phyloP scores from a whole-genome alignment of 148 eudicot genomes.

The Persicaria maculosa region DNA sequence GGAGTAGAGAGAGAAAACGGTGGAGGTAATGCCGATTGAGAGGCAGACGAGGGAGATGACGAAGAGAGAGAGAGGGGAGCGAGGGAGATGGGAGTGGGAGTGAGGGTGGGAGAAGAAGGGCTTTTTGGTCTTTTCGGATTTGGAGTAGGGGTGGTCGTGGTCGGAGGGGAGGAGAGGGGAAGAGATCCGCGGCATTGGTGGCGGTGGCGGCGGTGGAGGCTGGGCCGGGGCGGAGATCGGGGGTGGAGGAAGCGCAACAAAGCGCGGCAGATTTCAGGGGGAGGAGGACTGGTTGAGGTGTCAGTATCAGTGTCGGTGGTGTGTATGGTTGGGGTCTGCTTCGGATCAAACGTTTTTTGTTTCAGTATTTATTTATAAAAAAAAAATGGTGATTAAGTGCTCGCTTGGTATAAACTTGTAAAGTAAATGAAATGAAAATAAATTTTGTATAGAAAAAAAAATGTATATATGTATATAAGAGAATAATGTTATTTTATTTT shows the following conservation, averaged over 20 bases:
- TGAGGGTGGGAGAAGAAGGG: conserved; percentile 19
- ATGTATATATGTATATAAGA: too few relatives aligned
- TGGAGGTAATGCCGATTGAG: conserved; percentile 38
- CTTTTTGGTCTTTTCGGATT: conserved; percentile 47
- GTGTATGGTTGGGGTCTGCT: background rate
- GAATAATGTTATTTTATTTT: too few relatives aligned
- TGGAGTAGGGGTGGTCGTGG: conserved; percentile 36
- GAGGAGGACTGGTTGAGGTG: background rate
- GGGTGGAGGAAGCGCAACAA: background rate
- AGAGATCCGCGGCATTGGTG: conserved; percentile 20
- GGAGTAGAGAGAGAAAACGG: conserved; percentile 43
- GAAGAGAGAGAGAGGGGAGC: conserved; percentile 23
- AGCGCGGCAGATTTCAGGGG: background rate
- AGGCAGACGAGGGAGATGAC: conserved; percentile 35
- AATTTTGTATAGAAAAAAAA: too few relatives aligned
- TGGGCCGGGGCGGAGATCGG: conserved; percentile 1
- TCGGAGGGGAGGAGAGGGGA: conserved; percentile 18
- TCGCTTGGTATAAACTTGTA: too few relatives aligned
- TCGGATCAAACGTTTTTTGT: background rate
- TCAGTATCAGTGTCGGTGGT: conserved; percentile 13
- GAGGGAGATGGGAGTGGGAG: conserved; percentile 14
- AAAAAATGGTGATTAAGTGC: too few relatives aligned
- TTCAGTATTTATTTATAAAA: too few relatives aligned
- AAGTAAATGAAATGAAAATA: too few relatives aligned
- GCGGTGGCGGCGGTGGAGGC: conserved; percentile 11